Percentiles rank a stretch among this genome's conserved stretches.
Evolutionary conservation across 1,284 basidiomycete genomes (phyloP).

Genomic region (Cystobasidium pallidum): DNA sequence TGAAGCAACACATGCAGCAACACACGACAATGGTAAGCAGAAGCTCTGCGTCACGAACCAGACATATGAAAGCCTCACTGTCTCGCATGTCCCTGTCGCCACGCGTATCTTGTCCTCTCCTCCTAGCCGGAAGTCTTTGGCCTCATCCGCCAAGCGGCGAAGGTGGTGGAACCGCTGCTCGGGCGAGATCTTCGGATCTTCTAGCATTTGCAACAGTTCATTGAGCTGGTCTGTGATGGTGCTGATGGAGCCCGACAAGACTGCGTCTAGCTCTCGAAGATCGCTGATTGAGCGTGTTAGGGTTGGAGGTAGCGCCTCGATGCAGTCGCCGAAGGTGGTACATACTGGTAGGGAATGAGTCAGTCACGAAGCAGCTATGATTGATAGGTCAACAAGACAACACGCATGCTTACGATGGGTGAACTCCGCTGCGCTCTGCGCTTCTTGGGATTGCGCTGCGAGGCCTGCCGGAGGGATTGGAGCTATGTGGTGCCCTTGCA

Average conservation of each 20-base stretch:
- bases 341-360: constrained; percentile 8
- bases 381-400: constrained; percentile 11
- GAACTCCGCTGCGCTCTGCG: constrained; percentile 42
- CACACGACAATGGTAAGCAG: constrained; percentile 9
- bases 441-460: constrained; percentile 34
- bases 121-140: constrained; percentile 85
- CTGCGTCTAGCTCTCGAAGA: constrained; percentile 95
- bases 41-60: neutral
- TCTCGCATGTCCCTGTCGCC: constrained; percentile 90
- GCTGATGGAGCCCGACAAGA: constrained; percentile 67
- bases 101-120: constrained; percentile 99
- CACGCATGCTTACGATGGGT: constrained; percentile 35
- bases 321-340: constrained; percentile 66
- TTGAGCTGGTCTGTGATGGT: constrained; percentile 75
- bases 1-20: constrained; percentile 10
- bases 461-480: constrained; percentile 24
- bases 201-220: constrained; percentile 71
- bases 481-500: constrained; percentile 18
- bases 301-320: constrained; percentile 91
- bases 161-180: constrained; percentile 83
- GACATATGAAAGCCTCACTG: constrained; percentile 55
- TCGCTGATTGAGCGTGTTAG: constrained; percentile 93
- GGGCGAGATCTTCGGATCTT: constrained; percentile 68
- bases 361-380: neutral
- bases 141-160: constrained; percentile 91